Evolutionary conservation across 805 yeast species (phyloP), one percentile per base, ranked within the genome.

Genomic region (Saturnispora sekii): DNA sequence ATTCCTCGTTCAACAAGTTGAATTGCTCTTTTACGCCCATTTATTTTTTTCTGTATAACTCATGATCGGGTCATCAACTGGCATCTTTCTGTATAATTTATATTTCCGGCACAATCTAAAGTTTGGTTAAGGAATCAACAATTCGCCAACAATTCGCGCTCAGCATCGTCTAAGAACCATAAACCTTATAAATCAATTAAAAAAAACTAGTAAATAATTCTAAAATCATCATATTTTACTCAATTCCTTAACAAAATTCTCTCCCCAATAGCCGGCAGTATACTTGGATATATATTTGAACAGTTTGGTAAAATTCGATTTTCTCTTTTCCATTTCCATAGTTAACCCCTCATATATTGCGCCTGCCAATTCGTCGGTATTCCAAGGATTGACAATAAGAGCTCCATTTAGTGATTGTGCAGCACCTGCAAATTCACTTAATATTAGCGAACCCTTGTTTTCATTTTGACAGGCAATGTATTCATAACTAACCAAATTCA

Each of bases 361-460:
- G 36, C 77, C 84, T 15, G 94, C 79, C 59, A 90, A 65, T 54
- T 93, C 98, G 53, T 93, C 98, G 17, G 89, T 90, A 61, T 90
- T 93, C 99, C 99, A 93, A 3, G 99, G 99, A 59, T 93, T 93
- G 16, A 93, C 95, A 48, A 93, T 78, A 11, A 90, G 62, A 1
- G 96, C 88, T 18, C 99, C 99, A 59, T 93, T 90, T 51, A 93
- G 69, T 1, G 95, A 84, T 66, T 93, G 99, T 1, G 98, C 97
- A n/a, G 98, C 98, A 40, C 99, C 99, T 0, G 98, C 93, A 66
- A 93, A 93, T 66, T 93, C 99, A 35, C 95, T 82, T 50, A 93
- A 63, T 40, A 93, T 84, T 53, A 93, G 70, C 3, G 88, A 79
- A 8, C 99, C 99, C 51, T 87, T 80, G 49, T 79, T 79, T 39